Conservation (phyloP, 2,329 filamentous ascomycete genomes). For the Fusarium papillatum region DNA sequence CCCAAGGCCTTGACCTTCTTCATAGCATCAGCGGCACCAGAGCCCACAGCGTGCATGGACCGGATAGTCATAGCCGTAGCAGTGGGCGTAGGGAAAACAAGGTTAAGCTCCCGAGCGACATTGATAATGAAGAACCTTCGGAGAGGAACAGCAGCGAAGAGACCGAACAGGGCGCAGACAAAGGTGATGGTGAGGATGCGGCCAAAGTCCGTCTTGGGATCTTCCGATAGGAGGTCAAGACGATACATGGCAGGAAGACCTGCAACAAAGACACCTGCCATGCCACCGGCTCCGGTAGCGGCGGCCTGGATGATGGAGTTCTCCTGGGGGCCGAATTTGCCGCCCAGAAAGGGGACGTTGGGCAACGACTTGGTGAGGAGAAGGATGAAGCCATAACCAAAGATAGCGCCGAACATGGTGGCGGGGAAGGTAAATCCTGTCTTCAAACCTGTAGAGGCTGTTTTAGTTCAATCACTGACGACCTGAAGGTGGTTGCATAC, state of each 20-base stretch:
- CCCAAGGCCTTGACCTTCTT: slow-evolving; percentile 69
- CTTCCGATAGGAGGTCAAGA: slow-evolving; percentile 61
- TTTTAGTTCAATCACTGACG: background rate
- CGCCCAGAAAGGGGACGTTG: slow-evolving; percentile 65
- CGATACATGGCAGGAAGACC: slow-evolving; percentile 73
- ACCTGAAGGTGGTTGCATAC: background rate
- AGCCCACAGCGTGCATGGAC: slow-evolving; percentile 70
- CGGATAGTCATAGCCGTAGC: slow-evolving; percentile 74
- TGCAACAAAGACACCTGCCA: slow-evolving; percentile 69
- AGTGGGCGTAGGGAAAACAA: slow-evolving; percentile 71
- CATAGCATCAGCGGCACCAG: slow-evolving; percentile 65
- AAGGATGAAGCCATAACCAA: slow-evolving; percentile 71
- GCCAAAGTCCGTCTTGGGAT: slow-evolving; percentile 67
- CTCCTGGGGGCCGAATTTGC: slow-evolving; percentile 70
- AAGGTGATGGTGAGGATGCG: slow-evolving; percentile 72
- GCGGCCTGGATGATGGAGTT: slow-evolving; percentile 73
- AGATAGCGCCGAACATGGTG: slow-evolving; percentile 66
- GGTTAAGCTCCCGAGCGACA: slow-evolving; percentile 69
- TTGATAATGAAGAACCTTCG: slow-evolving; percentile 79
- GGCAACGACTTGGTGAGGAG: slow-evolving; percentile 63
- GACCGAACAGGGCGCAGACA: slow-evolving; percentile 74
- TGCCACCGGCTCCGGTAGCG: slow-evolving; percentile 70
- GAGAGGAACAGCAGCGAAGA: slow-evolving; percentile 73
- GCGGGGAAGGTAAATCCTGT: slow-evolving; percentile 65
- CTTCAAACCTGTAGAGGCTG: slow-evolving; percentile 56